Evolutionary conservation across 2,329 filamentous ascomycete genomes (phyloP), one percentile per base, ranked within the genome.

Genomic region (Penicillium paneum): DNA sequence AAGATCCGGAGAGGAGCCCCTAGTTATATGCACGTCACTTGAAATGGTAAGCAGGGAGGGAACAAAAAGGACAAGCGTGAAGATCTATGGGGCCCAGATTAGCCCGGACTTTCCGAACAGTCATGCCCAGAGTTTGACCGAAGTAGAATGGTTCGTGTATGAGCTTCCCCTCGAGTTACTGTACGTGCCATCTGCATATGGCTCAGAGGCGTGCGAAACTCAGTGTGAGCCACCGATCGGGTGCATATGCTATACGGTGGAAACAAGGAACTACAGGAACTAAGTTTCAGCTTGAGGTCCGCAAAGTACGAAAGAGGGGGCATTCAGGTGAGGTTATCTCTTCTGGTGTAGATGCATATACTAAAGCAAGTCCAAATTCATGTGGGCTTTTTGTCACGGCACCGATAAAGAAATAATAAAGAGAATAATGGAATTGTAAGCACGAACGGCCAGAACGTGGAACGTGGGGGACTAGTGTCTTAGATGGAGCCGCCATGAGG

Each of bases 121-220:
- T 35, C 8, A 15, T 26, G 19, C 49, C 35, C 13, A 49, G 47
- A 35, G 53, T 58, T 58, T 48, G 50, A 31, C 8, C 40, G 44
- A 57, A 45, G 44, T 53, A 21, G 26, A 63, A 58, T 58, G 54
- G 61, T 64, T 64, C 58, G 50, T 64, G 53, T 44, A 41, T 58
- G 48, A 42, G 21, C 38, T 56, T 40, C 24, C 52, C 44, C 44
- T 60, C 54, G 36, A 60, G 48, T 49, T 39, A 44, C 38, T 57
- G 38, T 28, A 55, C 61, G 58, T 60, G 59, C 55, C 21, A 31
- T 42, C 54, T 63, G 60, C 60, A 62, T 40, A 56, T 52, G 56
- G 28, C 24, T 49, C 51, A 52, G 59, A 61, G 62, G 55, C 54
- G 45, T 55, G 56, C 52, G 51, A 58, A 52, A 47, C 34, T 38